phyloP scores from a whole-genome alignment of 441 rosid genomes.

The Erysimum cheiri region DNA sequence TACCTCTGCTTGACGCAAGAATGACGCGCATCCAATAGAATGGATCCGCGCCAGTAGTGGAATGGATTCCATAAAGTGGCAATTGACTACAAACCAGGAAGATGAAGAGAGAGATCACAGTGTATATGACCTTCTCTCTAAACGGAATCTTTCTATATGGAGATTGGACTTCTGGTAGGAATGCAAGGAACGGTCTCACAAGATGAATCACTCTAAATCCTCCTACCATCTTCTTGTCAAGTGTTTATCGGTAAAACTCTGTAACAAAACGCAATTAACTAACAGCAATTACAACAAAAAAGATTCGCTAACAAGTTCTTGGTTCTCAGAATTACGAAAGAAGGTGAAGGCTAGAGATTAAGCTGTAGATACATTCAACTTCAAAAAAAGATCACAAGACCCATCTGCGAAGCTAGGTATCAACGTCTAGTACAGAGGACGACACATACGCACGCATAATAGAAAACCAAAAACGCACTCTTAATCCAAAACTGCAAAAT shows the following conservation, averaged over 20 bases:
- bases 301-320: not conserved
- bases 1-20: slow-evolving; percentile 75
- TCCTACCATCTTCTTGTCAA: slow-evolving; percentile 53
- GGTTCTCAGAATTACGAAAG: not conserved
- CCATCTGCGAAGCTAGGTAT: not conserved
- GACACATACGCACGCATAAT: not conserved
- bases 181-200: slow-evolving; percentile 65
- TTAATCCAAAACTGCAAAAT: not conserved
- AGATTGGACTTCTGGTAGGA: slow-evolving; percentile 55
- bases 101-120: slow-evolving; percentile 69
- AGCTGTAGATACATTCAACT: not conserved
- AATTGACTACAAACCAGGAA: slow-evolving; percentile 76
- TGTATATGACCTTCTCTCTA: slow-evolving; percentile 71
- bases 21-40: slow-evolving; percentile 82
- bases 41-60: slow-evolving; percentile 72
- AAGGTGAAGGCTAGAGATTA: not conserved
- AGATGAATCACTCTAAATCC: slow-evolving; percentile 69
- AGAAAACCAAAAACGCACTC: not conserved
- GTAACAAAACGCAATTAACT: not conserved
- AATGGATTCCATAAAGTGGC: slow-evolving; percentile 74
- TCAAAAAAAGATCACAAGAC: not conserved
- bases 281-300: not conserved
- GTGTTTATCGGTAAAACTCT: not conserved
- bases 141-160: slow-evolving; percentile 63
- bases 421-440: not conserved